phyloP scores from a whole-genome alignment of 306 rosid genomes.

The Rosa rugosa region DNA sequence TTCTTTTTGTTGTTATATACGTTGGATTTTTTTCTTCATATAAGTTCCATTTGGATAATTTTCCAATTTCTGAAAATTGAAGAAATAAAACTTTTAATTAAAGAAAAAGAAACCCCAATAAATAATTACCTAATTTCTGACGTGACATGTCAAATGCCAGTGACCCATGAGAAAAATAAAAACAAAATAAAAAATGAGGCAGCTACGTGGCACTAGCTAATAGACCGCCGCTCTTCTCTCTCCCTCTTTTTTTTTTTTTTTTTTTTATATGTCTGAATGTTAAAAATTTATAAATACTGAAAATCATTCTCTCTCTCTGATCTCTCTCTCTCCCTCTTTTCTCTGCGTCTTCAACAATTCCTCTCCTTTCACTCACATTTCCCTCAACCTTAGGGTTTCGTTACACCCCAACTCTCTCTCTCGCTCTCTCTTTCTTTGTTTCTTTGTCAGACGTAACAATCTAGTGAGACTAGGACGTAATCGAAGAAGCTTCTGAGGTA shows the following conservation, averaged over 20 bases:
- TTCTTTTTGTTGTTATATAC: too few species aligned
- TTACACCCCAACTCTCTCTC: constrained; percentile 14
- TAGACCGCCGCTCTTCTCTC: constrained; percentile 27
- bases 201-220: constrained; percentile 38
- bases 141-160: constrained; percentile 11
- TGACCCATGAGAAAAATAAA: background rate
- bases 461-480: background rate
- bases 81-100: background rate
- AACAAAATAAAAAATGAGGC: background rate
- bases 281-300: constrained; percentile 7
- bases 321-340: constrained; percentile 10
- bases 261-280: background rate
- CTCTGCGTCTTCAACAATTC: constrained; percentile 31
- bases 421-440: background rate
- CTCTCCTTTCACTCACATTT: constrained; percentile 26
- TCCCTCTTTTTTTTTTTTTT: background rate
- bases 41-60: too few species aligned
- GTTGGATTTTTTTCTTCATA: too few species aligned
- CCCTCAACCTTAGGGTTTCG: constrained; percentile 34
- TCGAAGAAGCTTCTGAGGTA: constrained; percentile 48
- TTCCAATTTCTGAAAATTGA: too few species aligned
- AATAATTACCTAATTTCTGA: background rate
- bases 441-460: background rate
- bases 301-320: constrained; percentile 19
- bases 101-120: background rate